Base-by-base conservation (phyloP, 805 yeast genomes). In the Nakazawaea ishiwadae region DNA sequence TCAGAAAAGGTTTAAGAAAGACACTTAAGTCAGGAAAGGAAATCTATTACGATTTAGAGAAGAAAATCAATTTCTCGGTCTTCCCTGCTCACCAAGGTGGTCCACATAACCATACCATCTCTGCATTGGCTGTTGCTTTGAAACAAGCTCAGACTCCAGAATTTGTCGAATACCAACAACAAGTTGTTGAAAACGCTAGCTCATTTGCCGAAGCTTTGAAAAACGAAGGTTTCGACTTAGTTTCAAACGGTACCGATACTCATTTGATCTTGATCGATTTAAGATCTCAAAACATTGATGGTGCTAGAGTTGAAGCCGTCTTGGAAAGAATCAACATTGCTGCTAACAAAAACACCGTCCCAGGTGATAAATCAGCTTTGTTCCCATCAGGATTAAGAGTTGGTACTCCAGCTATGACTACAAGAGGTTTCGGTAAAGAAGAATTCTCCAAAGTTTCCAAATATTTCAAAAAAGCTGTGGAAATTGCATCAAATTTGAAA, bases 51-150 rank as follows among this genome's bases (percentile, higher is more conserved):
- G 96, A 91, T 56, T 77, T 91, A 58, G 98, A 91, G 67, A 79
- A 80, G 60, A 84, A 80, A 62, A 89, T 91, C 67, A 91, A 91
- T 76, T 91, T 91, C 61, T 87, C 96, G 24, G 98, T 91, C 43
- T 91, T 91, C 86, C 99, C 99, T 53, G 98, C 95, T 50, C 98
- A 91, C 66, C 99, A 91, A 73, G 99, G 99, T 73, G 99, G 99
- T 60, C 99, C 99, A 52, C 98, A 91, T 68, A 91, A 91, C 72
- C 97, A 91, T 68, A 91, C 98, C 54, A 91, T 91, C 58, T 80
- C 96, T 49, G 98, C 98, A 16, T 73, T 91, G 54, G 95, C 98
- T 24, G 91, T 89, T 44, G 98, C 98, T 29, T 76, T 91, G 57
- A 87, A 87, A 60, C 98, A 91, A 72, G 90, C 96, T 44, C 71